Evolutionary conservation across 2,329 filamentous ascomycete genomes (phyloP), one percentile per base, ranked within the genome.

Genomic region (Xenosphaeropsis pyriputrescens): DNA sequence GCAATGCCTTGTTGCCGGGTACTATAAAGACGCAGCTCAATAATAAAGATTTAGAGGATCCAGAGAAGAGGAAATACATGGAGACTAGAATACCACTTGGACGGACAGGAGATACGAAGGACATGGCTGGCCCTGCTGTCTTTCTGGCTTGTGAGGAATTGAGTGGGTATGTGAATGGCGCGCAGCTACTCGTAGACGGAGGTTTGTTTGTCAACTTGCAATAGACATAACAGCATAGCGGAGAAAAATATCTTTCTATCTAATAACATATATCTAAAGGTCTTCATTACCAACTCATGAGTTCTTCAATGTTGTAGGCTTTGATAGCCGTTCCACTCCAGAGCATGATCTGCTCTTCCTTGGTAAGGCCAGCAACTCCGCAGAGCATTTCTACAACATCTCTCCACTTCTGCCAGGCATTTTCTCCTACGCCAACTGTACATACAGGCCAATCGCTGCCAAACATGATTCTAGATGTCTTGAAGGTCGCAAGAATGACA

Each of bases 401-500:
- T 45, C 65, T 72, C 88, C 88, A 95, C 48, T 79, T 72, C 29
- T 62, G 60, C 85, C 86, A 94, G 22, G 82, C 76, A 16, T 52
- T 52, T 18, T 54, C 48, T 32, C 44, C 40, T 32, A 64, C 60
- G 1, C 72, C 72, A 26, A 85, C 62, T 44, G 85, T 88, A 60
- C 85, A 93, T 1, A 95, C 79, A 2, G 89, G 88, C 89, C 89
- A 96, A 57, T 95, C 86, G 45, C 81, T 88, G 17, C 80, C 88
- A 57, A 91, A 95, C 79, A 96, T 86, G 53, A 91, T 69, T 45
- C 85, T 69, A 16, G 64, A 54, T 0, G 80, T 61, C 2, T 81
- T 77, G 51, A 94, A 95, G 1, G 70, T 70, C 18, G 75, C 70
- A 37, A 93, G 71, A 1, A 88, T 62, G 37, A 79, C 72, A 42